Conservation (phyloP, 176 grass and related monocot species). For the Metroxylon sagu region DNA sequence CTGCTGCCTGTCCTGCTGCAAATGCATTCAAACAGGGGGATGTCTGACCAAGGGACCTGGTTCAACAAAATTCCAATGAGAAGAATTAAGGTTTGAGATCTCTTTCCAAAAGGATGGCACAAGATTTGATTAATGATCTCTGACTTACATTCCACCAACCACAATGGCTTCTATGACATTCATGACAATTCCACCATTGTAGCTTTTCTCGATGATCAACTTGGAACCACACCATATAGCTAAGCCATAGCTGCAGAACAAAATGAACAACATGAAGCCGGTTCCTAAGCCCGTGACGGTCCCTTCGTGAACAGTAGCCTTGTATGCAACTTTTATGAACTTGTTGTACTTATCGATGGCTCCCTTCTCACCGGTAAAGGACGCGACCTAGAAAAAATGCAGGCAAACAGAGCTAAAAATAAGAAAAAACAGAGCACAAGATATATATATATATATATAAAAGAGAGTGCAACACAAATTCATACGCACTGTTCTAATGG, state of each 20-base stretch:
- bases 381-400: slow-evolving; percentile 33
- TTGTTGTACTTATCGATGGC: slow-evolving; percentile 52
- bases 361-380: slow-evolving; percentile 61
- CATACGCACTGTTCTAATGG: slow-evolving; percentile 56
- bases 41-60: slow-evolving; percentile 57
- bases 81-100: neutral
- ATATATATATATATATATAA: too few relatives aligned
- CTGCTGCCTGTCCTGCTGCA: slow-evolving; percentile 52
- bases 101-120: too few relatives aligned
- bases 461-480: too few relatives aligned
- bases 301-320: slow-evolving; percentile 44
- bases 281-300: slow-evolving; percentile 36
- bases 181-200: slow-evolving; percentile 58
- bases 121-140: neutral
- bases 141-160: slow-evolving; percentile 68
- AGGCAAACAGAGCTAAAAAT: too few relatives aligned
- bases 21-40: slow-evolving; percentile 67
- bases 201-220: slow-evolving; percentile 68
- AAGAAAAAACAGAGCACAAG: too few relatives aligned
- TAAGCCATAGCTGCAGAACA: slow-evolving; percentile 66
- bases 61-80: neutral
- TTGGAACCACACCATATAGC: slow-evolving; percentile 64
- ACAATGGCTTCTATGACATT: slow-evolving; percentile 68
- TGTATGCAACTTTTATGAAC: slow-evolving; percentile 43
- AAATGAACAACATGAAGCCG: slow-evolving; percentile 39